A percentile compares a stretch with the other conserved stretches of the same genome.
phyloP scores from a whole-genome alignment of 2,329 filamentous ascomycete species.

The Penicillium sp. region DNA sequence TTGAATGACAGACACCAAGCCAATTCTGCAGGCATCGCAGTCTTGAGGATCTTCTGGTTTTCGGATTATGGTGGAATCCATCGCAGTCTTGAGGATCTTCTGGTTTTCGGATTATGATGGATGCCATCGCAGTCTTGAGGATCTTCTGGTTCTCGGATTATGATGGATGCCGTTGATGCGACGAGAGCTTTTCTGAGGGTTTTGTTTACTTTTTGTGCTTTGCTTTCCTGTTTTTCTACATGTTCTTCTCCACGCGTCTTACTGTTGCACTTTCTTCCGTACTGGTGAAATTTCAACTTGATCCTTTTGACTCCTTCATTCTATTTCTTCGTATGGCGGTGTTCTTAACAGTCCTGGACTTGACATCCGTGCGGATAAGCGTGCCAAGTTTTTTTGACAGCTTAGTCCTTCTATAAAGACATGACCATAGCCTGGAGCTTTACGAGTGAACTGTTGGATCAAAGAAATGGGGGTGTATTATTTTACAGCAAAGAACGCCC shows the following conservation, averaged over 20 bases:
- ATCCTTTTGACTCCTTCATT: not conserved
- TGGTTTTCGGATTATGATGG: conserved; percentile 23
- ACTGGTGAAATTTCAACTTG: not conserved
- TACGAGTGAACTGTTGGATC: not conserved
- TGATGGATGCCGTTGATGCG: conserved; percentile 43
- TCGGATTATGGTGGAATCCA: conserved; percentile 31
- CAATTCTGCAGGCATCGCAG: conserved; percentile 48
- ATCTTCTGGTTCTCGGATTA: conserved; percentile 9
- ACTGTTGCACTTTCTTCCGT: not conserved
- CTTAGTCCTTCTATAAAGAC: not conserved
- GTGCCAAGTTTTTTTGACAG: not conserved
- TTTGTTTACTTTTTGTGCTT: not conserved
- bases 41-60: conserved; percentile 11
- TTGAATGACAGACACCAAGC: conserved; percentile 30
- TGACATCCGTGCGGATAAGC: not conserved
- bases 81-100: conserved; percentile 15
- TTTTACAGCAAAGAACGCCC: conserved; percentile 13
- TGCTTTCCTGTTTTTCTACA: not conserved
- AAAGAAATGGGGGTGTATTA: not conserved
- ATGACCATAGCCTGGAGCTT: not conserved
- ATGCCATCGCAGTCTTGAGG: conserved; percentile 39
- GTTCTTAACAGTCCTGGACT: not conserved
- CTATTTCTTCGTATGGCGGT: not conserved
- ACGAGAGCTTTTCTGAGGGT: conserved; percentile 50
- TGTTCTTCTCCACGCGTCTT: not conserved